Base-by-base conservation (phyloP, 352 stramenopile genomes). In the Pythium rishiriense region DNA sequence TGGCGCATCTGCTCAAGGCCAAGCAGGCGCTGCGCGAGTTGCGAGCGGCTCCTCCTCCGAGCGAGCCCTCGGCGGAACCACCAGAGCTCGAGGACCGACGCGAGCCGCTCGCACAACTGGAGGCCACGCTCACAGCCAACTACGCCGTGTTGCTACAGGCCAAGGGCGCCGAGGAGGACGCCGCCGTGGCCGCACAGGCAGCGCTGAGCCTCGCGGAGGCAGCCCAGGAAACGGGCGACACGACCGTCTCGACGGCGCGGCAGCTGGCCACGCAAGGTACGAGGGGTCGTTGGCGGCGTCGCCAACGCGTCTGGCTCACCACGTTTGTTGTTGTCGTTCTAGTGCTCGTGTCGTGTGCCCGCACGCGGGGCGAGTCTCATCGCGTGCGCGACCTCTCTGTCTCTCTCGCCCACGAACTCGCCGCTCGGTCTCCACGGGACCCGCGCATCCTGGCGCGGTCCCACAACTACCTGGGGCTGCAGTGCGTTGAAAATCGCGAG, bases 141-240 rank as follows among this genome's bases (percentile, higher is more conserved):
- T 82, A 86, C 47, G 72, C 73, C 15, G 48, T 79, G 10, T 70
- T 86, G 22, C 63, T 88, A 8, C 70, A 78, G 17, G 48, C 73
- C 0, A 71, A 81, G 54, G 73, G 72, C 14, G 64, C 63, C 21
- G 22, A 64, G 5, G 64, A 70, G 1, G 75, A 83, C 28, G 75
- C 75, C 19, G 67, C 78, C 22, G 53, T 54, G 5, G 70, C 75
- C 3, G 73, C 74, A 1, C 52, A 69, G 12, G 55, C 56, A 1
- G 72, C 79, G 2, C 21, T 81, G 14, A 66, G 57, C 15, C 42
- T 65, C 71, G 9, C 21, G 72, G 19, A 62, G 1, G 35, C 25
- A 28, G 10, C n/a, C 7, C 6, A 17, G 7, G 42, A 33, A 24
- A 26, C 5, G 35, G 35, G 35, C 47, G 54, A 56, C 55, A 7